Evolutionary conservation across 1,139 yeast species (phyloP).

Genomic region (Chernovozyma sophiae-reginae): DNA sequence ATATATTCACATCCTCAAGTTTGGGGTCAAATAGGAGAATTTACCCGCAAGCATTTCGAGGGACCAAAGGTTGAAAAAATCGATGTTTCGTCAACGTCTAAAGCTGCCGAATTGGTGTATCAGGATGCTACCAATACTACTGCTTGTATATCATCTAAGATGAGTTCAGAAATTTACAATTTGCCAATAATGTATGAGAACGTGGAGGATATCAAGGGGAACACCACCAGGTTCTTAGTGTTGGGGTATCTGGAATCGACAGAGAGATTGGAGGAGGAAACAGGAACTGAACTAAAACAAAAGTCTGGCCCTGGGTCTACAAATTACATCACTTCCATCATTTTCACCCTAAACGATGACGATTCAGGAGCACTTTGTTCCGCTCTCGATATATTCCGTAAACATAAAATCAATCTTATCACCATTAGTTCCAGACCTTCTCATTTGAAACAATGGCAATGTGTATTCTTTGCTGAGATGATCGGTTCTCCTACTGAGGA

Average conservation of each 20-base stretch:
- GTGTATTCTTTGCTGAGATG: conserved; percentile 73
- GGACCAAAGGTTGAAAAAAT: conserved; percentile 39
- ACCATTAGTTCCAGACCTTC: conserved; percentile 76
- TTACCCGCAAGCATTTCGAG: conserved; percentile 36
- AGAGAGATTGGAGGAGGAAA: conserved; percentile 2
- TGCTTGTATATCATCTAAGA: conserved; percentile 47
- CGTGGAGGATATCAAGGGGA: conserved; percentile 68
- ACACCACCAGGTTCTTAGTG: conserved; percentile 82
- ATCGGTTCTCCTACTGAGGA: conserved; percentile 28
- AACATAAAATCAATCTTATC: conserved; percentile 58
- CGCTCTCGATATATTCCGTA: conserved; percentile 57
- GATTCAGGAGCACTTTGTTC: conserved; percentile 74
- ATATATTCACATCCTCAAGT: conserved; percentile 95
- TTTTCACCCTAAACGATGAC: conserved; percentile 64
- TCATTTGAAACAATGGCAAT: conserved; percentile 67
- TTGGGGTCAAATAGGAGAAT: conserved; percentile 83
- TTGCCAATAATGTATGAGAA: conserved; percentile 53
- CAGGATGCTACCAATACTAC: conserved; percentile 31
- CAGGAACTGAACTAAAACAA: conserved; percentile 2
- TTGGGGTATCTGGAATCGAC: conserved; percentile 36
- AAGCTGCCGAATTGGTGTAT: conserved; percentile 68
- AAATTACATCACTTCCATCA: conserved; percentile 45
- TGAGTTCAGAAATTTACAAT: conserved; percentile 62
- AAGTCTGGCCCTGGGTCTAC: conserved; percentile 8
- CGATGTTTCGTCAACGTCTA: conserved; percentile 77